phyloP scores from a whole-genome alignment of 139 green algal species.

The Auxenochlorella protothecoides region DNA sequence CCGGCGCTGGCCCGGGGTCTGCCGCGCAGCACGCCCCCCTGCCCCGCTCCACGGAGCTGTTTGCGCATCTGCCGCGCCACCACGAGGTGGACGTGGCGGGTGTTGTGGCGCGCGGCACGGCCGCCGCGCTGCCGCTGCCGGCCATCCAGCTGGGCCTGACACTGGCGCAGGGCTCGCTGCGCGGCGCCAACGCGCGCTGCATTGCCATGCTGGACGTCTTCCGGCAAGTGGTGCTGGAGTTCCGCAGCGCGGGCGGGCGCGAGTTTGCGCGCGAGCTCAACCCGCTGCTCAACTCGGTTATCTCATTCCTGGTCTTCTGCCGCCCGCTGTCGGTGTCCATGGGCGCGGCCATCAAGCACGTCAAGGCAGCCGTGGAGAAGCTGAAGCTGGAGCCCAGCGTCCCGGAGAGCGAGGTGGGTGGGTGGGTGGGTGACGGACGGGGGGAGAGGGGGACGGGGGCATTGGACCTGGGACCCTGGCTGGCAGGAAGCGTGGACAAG shows the following conservation, averaged over 20 bases:
- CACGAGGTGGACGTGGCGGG: slow-evolving; percentile 16
- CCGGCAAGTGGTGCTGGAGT: slow-evolving; percentile 48
- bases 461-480: no score
- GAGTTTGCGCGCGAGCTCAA: slow-evolving; percentile 69
- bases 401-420: slow-evolving; percentile 20
- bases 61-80: slow-evolving; percentile 76
- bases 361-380: slow-evolving; percentile 60
- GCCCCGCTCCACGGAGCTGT: slow-evolving; percentile 52
- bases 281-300: slow-evolving; percentile 56
- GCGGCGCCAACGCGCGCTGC: slow-evolving; percentile 68
- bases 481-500: no score
- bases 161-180: slow-evolving; percentile 65
- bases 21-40: slow-evolving; percentile 11
- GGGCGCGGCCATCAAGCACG: slow-evolving; percentile 80
- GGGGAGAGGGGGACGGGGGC: no score
- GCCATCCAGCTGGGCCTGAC: slow-evolving; percentile 70
- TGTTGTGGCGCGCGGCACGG: not conserved
- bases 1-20: no score
- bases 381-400: slow-evolving; percentile 21
- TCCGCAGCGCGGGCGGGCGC: slow-evolving; percentile 52
- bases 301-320: slow-evolving; percentile 81
- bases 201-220: slow-evolving; percentile 80
- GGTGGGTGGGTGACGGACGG: no score
- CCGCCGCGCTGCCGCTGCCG: slow-evolving; percentile 37
- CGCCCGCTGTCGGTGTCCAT: slow-evolving; percentile 76